These are phyloP conservation scores for Marchantia paleacea DNA, from an alignment of 225 moss, liverwort and hornwort species.

Conservation along the genomic window DNA sequence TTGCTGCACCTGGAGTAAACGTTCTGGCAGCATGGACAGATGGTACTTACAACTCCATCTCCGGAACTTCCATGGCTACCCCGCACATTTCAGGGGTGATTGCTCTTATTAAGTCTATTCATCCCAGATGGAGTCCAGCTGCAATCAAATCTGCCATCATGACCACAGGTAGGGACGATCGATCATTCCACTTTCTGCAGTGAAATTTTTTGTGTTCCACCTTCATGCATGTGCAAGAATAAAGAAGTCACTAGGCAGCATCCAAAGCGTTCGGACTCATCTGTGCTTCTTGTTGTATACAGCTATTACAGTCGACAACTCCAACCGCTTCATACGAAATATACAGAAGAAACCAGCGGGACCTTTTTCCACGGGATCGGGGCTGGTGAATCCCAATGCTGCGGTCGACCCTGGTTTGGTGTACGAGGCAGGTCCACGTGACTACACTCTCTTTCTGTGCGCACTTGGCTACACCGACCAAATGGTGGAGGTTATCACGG, in stretches of 20 bases:
- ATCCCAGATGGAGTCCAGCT: constrained; percentile 25
- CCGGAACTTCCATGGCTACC: constrained; percentile 34
- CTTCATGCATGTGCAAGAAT: too few relatives aligned
- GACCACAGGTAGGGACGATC: constrained; percentile 23
- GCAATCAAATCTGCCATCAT: constrained; percentile 25
- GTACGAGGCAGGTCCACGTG: background rate
- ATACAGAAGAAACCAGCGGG: background rate
- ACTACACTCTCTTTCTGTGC: constrained; percentile 22
- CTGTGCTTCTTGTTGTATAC: background rate
- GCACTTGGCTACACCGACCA: background rate
- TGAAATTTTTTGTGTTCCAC: background rate
- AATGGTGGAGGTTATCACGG: background rate
- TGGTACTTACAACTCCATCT: background rate
- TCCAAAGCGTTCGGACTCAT: too few relatives aligned
- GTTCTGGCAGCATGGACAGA: constrained; percentile 19
- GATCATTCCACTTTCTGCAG: background rate
- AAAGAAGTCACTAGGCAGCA: too few relatives aligned
- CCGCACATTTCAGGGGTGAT: constrained; percentile 28
- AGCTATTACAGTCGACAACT: constrained; percentile 3
- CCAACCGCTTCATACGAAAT: background rate
- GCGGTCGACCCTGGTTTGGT: constrained; percentile 16
- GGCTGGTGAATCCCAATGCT: constrained; percentile 6
- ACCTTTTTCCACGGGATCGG: constrained; percentile 15
- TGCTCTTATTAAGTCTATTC: constrained; percentile 21
- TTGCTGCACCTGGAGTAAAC: constrained; percentile 22